phyloP scores from a whole-genome alignment of 2,329 filamentous ascomycete genomes.

The Beauveria pseudobassiana region DNA sequence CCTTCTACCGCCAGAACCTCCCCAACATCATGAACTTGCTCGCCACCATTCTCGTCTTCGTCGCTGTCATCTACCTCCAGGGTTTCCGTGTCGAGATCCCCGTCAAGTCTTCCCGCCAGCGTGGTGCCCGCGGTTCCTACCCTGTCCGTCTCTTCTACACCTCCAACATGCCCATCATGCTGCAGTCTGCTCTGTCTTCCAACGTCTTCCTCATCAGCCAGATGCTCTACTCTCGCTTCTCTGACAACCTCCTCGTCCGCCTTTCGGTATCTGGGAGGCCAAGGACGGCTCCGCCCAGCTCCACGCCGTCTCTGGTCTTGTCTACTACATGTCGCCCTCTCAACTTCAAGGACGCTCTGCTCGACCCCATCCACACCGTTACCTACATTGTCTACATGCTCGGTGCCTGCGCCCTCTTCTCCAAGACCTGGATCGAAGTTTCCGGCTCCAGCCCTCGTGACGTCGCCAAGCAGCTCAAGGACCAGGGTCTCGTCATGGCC shows the following conservation, averaged over 20 bases:
- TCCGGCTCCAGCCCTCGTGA: constrained; percentile 96
- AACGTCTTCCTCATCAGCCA: constrained; percentile 99
- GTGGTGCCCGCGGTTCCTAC: constrained; percentile 96
- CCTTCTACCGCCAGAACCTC: constrained; percentile 98
- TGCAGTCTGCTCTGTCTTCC: constrained; percentile 96
- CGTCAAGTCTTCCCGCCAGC: constrained; percentile 98
- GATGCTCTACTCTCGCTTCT: constrained; percentile 99
- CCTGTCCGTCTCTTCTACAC: constrained; percentile 99
- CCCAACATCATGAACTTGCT: constrained; percentile 99
- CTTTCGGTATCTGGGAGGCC: constrained; percentile 98
- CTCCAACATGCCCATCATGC: constrained; percentile 99
- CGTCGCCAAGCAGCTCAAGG: constrained; percentile 99
- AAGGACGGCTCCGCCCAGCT: constrained; percentile 95
- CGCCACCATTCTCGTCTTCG: constrained; percentile 87
- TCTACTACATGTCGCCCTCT: constrained; percentile 99
- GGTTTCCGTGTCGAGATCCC: constrained; percentile 99
- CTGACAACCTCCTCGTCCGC: constrained; percentile 95
- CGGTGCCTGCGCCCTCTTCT: constrained; percentile 94
- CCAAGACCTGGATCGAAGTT: constrained; percentile 99
- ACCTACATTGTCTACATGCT: constrained; percentile 98
- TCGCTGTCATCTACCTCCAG: constrained; percentile 97
- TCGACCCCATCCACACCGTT: constrained; percentile 93
- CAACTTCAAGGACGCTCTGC: constrained; percentile 93
- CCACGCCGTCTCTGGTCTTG: constrained; percentile 83
- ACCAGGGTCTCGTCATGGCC: constrained; percentile 98